phyloP scores from a whole-genome alignment of 2,329 filamentous ascomycete species.

The Cercospora sp. region DNA sequence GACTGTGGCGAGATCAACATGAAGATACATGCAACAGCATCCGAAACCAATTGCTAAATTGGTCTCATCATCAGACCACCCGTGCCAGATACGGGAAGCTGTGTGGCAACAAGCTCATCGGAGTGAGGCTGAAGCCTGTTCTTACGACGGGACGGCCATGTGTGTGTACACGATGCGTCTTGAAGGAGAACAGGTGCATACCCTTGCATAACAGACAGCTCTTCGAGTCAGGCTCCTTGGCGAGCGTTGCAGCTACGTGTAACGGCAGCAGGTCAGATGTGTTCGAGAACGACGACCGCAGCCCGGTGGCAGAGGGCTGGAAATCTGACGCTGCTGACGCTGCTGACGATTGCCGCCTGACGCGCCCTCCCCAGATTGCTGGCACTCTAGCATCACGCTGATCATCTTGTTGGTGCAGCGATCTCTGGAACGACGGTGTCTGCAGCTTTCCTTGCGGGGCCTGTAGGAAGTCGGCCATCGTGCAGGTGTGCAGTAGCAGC shows the following conservation, averaged over 20 bases:
- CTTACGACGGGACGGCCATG: background rate
- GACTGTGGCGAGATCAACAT: background rate
- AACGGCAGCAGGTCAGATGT: background rate
- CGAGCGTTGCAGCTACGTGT: background rate
- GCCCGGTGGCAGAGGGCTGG: too few relatives aligned
- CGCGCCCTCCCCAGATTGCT: background rate
- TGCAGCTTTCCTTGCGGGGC: background rate
- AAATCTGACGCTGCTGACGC: too few relatives aligned
- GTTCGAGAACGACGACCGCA: background rate
- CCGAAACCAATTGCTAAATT: background rate
- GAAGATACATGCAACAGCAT: background rate
- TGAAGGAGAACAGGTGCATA: background rate
- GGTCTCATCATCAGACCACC: background rate
- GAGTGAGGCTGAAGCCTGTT: background rate
- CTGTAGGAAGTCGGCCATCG: background rate
- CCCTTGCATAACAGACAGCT: background rate
- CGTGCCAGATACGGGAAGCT: background rate
- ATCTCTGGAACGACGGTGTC: slow-evolving; percentile 3
- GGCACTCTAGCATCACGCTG: background rate
- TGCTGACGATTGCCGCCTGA: background rate
- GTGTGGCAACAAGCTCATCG: background rate
- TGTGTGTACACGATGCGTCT: background rate
- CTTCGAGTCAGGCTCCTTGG: background rate
- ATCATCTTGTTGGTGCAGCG: background rate
- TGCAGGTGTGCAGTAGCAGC: slow-evolving; percentile 1